These are phyloP conservation scores for Psidium friedrichsthalianum DNA, from an alignment of 345 rosid genomes.

Conservation along the genomic window DNA sequence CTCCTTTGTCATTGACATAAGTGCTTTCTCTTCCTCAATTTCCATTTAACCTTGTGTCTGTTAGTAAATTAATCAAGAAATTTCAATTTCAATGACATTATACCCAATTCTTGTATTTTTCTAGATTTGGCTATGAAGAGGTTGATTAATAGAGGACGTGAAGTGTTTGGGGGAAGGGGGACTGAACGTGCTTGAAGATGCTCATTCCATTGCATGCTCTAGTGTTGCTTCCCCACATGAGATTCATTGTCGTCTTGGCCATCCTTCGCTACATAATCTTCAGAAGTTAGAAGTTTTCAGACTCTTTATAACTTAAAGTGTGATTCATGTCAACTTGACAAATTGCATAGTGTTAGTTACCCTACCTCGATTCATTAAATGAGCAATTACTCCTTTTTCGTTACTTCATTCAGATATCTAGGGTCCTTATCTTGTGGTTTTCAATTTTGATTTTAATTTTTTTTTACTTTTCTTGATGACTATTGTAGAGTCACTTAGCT, in stretches of 20 bases:
- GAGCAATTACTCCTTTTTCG: neutral
- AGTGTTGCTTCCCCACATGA: neutral
- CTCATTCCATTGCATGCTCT: neutral
- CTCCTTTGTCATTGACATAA: neutral
- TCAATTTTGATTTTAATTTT: neutral
- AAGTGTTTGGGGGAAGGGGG: neutral
- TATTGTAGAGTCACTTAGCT: neutral
- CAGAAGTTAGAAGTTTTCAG: neutral
- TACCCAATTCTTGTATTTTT: neutral
- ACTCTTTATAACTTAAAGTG: neutral
- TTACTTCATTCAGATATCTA: neutral
- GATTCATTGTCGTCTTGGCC: neutral
- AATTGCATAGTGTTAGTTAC: neutral
- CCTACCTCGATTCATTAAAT: neutral
- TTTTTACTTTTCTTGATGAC: neutral
- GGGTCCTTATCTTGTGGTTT: neutral
- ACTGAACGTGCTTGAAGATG: neutral
- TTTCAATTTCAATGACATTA: neutral
- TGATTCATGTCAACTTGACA: neutral
- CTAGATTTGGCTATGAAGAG: neutral
- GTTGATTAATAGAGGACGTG: neutral
- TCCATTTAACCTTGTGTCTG: neutral
- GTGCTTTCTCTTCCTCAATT: neutral
- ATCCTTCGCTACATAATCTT: neutral
- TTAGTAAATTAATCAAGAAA: neutral